Conservation (phyloP, 805 yeast genomes). For the Wickerhamiella brachini region DNA sequence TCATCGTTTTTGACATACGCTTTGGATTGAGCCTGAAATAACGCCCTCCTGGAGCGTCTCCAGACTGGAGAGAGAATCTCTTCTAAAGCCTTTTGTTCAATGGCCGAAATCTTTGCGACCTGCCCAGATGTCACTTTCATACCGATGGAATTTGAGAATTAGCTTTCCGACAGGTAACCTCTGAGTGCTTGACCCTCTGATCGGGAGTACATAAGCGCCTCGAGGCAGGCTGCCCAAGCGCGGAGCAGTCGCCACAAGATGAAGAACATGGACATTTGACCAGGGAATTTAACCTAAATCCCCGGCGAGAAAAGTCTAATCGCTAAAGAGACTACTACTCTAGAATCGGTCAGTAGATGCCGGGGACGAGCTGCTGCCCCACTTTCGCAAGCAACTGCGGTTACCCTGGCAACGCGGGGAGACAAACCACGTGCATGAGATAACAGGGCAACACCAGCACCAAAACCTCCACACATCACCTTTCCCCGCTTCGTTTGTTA, state of each 20-base stretch:
- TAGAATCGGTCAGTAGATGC: too few species aligned
- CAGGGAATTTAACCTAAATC: too few species aligned
- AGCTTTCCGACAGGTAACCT: too few species aligned
- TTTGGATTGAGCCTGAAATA: conserved; percentile 6
- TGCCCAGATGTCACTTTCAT: not conserved
- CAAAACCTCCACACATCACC: not conserved
- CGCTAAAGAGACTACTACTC: too few species aligned
- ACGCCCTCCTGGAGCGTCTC: not conserved
- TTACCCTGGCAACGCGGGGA: not conserved
- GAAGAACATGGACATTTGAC: too few species aligned
- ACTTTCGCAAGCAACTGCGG: not conserved
- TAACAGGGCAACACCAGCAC: not conserved
- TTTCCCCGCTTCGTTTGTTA: not conserved
- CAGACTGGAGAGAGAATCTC: conserved; percentile 5
- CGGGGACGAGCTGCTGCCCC: not conserved
- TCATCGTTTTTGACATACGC: conserved; percentile 12
- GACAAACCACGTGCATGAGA: not conserved
- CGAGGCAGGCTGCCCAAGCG: too few species aligned
- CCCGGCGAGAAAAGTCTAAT: too few species aligned
- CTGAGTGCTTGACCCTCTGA: too few species aligned
- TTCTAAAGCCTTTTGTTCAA: conserved; percentile 8
- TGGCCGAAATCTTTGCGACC: not conserved
- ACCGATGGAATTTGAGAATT: too few species aligned
- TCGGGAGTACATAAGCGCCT: too few species aligned
- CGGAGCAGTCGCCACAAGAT: too few species aligned